Evolutionary conservation across 441 rosid species (phyloP).

Genomic region (Mallotus japonicus): DNA sequence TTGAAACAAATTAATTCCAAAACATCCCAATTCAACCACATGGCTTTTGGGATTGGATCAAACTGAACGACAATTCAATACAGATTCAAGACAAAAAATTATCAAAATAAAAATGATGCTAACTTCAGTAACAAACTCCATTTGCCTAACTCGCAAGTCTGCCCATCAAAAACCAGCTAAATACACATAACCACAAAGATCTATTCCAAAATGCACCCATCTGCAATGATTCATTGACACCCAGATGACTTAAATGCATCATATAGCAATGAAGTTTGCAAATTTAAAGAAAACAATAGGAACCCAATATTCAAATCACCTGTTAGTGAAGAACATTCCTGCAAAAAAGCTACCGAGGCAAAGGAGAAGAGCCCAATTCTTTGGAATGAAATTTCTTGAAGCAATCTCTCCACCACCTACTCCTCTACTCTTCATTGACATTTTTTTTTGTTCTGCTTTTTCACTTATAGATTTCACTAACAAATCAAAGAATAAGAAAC

Average conservation of each 20-base stretch:
- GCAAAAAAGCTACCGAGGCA: constrained; percentile 64
- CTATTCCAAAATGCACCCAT: constrained; percentile 10
- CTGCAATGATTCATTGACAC: constrained; percentile 5
- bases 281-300: constrained; percentile 10
- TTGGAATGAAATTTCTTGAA: constrained; percentile 44
- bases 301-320: constrained; percentile 37
- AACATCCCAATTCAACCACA: neutral
- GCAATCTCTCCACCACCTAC: constrained; percentile 43
- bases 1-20: constrained; percentile 5
- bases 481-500: neutral
- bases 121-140: constrained; percentile 12
- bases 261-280: constrained; percentile 7
- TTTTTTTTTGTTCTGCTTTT: constrained; percentile 9
- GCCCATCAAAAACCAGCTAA: neutral
- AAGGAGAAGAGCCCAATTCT: constrained; percentile 55
- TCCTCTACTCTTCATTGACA: constrained; percentile 56
- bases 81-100: neutral
- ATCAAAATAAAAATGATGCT: neutral
- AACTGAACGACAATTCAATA: neutral
- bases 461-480: neutral
- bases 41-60: neutral
- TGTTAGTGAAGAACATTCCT: constrained; percentile 78
- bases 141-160: constrained; percentile 2
- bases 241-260: constrained; percentile 17
- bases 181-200: neutral